Conservation (phyloP, 1,284 basidiomycete genomes). For the Pseudozyma flocculosa region DNA sequence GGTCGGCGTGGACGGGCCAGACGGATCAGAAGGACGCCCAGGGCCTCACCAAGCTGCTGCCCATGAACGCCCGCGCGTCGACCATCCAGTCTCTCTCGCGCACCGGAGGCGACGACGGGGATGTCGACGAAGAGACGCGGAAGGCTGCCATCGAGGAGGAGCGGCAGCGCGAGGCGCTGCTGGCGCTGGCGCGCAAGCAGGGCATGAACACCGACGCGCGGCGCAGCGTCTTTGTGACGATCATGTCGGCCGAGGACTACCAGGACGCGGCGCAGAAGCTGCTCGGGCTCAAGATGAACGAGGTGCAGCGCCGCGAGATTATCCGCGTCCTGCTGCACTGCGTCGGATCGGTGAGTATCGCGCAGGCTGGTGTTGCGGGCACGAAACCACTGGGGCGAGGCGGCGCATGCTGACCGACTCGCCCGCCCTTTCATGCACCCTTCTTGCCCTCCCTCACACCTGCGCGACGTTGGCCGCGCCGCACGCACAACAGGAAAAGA, state of each 20-base stretch:
- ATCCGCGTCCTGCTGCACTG: conserved; percentile 89
- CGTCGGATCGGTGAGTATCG: conserved; percentile 64
- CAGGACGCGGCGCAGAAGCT: conserved; percentile 86
- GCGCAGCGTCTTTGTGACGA: conserved; percentile 81
- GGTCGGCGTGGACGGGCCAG: conserved; percentile 92
- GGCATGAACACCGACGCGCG: conserved; percentile 99
- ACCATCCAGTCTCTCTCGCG: conserved; percentile 23
- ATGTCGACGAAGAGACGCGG: conserved; percentile 80
- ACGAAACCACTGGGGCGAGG: too few species aligned
- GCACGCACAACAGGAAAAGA: conserved; percentile 82
- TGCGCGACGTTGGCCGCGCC: too few species aligned
- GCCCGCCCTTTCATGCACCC: too few species aligned
- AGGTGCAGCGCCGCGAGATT: conserved; percentile 91
- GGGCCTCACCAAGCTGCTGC: conserved; percentile 26
- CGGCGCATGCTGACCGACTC: too few species aligned
- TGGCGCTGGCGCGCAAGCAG: conserved; percentile 82
- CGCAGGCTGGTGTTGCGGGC: too few species aligned
- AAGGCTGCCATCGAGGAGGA: conserved; percentile 63
- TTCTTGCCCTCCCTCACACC: too few species aligned
- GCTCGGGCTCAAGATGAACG: conserved; percentile 76
- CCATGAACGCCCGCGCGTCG: conserved; percentile 18
- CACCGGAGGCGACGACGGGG: conserved; percentile 61
- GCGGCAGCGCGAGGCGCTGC: conserved; percentile 60
- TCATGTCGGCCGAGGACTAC: conserved; percentile 83
- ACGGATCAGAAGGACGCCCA: conserved; percentile 69